A percentile compares a stretch with the other conserved stretches of the same genome.
phyloP scores from a whole-genome alignment of 108 stramenopile species.

The Nitzschia sp. region DNA sequence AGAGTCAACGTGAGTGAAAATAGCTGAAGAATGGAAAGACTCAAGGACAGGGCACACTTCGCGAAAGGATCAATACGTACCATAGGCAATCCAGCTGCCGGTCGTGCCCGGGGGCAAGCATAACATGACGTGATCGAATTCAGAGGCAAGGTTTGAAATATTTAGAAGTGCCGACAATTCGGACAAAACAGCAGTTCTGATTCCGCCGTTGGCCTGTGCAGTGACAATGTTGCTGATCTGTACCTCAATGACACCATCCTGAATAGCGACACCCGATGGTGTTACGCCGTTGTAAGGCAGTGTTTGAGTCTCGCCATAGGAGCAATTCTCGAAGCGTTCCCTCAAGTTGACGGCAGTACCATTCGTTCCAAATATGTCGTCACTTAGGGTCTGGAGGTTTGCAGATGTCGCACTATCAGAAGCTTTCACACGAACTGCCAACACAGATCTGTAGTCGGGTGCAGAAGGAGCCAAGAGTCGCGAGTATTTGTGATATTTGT shows the following conservation, averaged over 20 bases:
- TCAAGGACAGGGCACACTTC: neutral
- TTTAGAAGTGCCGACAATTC: neutral
- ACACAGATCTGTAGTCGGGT: neutral
- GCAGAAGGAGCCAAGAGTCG: neutral
- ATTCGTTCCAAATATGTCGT: conserved; percentile 1
- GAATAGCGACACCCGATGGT: neutral
- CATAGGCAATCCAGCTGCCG: conserved; percentile 14
- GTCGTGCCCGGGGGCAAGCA: conserved; percentile 52
- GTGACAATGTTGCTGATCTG: neutral
- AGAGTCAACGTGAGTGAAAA: neutral
- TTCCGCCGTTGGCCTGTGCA: neutral
- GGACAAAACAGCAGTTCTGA: neutral
- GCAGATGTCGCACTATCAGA: conserved; percentile 1
- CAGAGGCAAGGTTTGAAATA: neutral
- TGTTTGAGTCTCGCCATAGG: neutral
- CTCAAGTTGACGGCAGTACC: neutral
- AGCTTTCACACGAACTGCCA: conserved; percentile 34
- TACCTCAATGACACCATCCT: conserved; percentile 7
- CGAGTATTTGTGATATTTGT: neutral
- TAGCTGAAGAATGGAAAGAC: neutral
- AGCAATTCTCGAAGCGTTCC: neutral
- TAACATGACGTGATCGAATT: conserved; percentile 54
- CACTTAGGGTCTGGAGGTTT: neutral
- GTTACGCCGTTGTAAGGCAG: neutral
- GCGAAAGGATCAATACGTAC: neutral